Evolutionary conservation across 1,139 yeast species (phyloP).

Genomic region (Yamadazyma sp.): DNA sequence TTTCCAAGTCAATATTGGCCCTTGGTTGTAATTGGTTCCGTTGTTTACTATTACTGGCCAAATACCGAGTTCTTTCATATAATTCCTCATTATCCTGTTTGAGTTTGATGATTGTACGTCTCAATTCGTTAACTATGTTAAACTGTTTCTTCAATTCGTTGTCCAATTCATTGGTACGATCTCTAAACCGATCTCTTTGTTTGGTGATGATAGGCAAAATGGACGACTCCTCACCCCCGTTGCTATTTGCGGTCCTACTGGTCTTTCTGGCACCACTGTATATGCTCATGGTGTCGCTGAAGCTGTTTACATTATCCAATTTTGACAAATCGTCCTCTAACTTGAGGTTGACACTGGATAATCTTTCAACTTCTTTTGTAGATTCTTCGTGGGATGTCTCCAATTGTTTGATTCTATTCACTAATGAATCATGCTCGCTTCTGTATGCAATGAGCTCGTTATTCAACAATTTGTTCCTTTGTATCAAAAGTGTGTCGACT

Average conservation of each 20-base stretch:
- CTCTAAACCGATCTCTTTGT: slow-evolving; percentile 89
- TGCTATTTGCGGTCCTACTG: slow-evolving; percentile 24
- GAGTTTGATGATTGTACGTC: slow-evolving; percentile 61
- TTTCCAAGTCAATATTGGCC: slow-evolving; percentile 53
- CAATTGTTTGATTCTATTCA: slow-evolving; percentile 36
- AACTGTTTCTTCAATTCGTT: slow-evolving; percentile 69
- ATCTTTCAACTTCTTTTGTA: slow-evolving; percentile 31
- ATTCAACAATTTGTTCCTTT: slow-evolving; percentile 60
- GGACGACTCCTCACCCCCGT: slow-evolving; percentile 21
- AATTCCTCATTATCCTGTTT: slow-evolving; percentile 76
- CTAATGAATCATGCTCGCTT: slow-evolving; percentile 47
- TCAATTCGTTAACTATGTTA: slow-evolving; percentile 55
- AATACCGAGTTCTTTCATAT: slow-evolving; percentile 77
- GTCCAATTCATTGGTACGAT: slow-evolving; percentile 78
- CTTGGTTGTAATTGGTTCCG: slow-evolving; percentile 30
- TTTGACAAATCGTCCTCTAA: slow-evolving; percentile 70
- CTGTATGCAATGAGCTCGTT: slow-evolving; percentile 60
- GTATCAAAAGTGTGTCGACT: slow-evolving; percentile 52
- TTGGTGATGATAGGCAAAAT: slow-evolving; percentile 88
- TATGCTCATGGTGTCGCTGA: slow-evolving; percentile 68
- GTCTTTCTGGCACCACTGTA: slow-evolving; percentile 58
- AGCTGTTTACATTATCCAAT: slow-evolving; percentile 44
- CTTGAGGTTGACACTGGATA: slow-evolving; percentile 50
- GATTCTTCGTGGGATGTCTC: slow-evolving; percentile 39
- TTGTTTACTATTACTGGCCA: slow-evolving; percentile 50